Conservation (phyloP, 1,139 yeast species). For the Diutina scorzettiae region DNA sequence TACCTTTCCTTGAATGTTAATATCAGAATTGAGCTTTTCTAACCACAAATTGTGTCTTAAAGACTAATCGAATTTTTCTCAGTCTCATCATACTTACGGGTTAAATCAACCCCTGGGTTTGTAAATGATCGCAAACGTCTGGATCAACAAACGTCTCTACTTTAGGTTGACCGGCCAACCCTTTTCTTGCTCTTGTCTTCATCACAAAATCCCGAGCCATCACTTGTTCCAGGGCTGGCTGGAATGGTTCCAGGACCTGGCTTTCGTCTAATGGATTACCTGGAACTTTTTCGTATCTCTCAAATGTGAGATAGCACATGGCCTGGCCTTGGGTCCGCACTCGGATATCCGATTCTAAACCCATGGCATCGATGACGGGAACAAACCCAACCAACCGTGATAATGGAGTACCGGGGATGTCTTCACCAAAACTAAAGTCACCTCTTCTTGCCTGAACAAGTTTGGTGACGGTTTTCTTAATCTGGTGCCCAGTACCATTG, state of each 20-base stretch:
- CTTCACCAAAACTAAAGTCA: not conserved
- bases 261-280: slow-evolving; percentile 80
- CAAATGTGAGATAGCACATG: slow-evolving; percentile 51
- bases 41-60: no score
- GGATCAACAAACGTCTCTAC: slow-evolving; percentile 59
- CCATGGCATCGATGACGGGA: slow-evolving; percentile 86
- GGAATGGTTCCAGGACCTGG: slow-evolving; percentile 52
- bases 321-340: slow-evolving; percentile 73
- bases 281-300: slow-evolving; percentile 70
- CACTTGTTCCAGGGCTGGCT: slow-evolving; percentile 59
- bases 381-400: slow-evolving; percentile 11
- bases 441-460: not conserved
- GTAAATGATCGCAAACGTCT: slow-evolving; percentile 42
- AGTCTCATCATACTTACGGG: not conserved
- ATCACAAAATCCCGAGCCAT: slow-evolving; percentile 81
- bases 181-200: slow-evolving; percentile 84
- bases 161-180: slow-evolving; percentile 68
- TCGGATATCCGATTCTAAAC: slow-evolving; percentile 78
- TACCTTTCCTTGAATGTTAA: no score
- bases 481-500: not conserved
- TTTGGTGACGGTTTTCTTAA: not conserved
- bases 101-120: slow-evolving; percentile 29
- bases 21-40: no score
- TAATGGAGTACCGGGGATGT: slow-evolving; percentile 9
- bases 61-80: not conserved